Conservation (phyloP, 331 rosid genomes). For the Rosa hybrid region DNA sequence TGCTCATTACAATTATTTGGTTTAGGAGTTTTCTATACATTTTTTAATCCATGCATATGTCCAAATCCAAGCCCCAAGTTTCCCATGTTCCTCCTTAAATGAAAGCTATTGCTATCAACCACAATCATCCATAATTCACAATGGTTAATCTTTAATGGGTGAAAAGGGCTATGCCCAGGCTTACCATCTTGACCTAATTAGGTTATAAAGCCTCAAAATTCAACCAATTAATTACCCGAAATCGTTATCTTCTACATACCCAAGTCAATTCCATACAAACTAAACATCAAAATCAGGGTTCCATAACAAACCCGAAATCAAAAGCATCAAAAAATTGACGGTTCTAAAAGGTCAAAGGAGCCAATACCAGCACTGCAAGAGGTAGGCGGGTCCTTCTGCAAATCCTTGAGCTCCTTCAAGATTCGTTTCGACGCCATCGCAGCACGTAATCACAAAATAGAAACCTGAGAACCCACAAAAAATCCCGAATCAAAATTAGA, state of each 20-base stretch:
- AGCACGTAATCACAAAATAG: background rate
- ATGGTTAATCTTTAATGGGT: background rate
- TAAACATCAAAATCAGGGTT: background rate
- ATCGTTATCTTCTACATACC: background rate
- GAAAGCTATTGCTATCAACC: background rate
- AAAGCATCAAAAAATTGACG: background rate
- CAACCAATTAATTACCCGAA: background rate
- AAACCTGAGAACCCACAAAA: background rate
- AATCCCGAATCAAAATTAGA: constrained; percentile 27
- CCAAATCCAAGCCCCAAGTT: background rate
- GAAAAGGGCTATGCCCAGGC: background rate
- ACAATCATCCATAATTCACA: background rate
- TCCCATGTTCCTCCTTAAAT: background rate
- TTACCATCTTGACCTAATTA: background rate
- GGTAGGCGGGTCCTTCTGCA: constrained; percentile 83
- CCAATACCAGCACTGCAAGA: constrained; percentile 75
- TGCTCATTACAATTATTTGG: background rate
- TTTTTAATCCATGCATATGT: background rate
- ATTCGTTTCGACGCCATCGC: constrained; percentile 81
- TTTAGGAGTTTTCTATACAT: background rate
- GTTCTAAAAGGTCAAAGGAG: background rate
- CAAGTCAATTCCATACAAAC: background rate
- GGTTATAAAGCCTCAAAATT: background rate
- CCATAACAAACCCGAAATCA: background rate
- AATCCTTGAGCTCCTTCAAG: constrained; percentile 79